phyloP scores from a whole-genome alignment of 768 basidiomycete genomes.

The Candolleomyces aberdarensis region DNA sequence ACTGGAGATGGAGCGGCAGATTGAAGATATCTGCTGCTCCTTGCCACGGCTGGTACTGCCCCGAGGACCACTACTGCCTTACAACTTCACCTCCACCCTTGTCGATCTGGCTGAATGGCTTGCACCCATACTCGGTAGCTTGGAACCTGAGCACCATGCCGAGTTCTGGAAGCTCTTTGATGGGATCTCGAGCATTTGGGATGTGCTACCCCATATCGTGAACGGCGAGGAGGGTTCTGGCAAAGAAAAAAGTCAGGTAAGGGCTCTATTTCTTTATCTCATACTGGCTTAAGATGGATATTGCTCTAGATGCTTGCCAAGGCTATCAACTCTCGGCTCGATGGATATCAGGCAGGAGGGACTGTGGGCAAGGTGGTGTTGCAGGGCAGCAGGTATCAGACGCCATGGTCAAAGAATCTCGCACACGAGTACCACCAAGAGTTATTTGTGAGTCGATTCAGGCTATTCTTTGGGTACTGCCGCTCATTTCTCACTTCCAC shows the following conservation, averaged over 20 bases:
- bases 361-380: too few species aligned
- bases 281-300: too few species aligned
- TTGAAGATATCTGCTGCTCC: neutral
- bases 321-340: too few species aligned
- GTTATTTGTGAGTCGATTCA: neutral
- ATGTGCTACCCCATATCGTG: neutral
- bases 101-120: neutral
- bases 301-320: too few species aligned
- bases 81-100: neutral
- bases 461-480: neutral
- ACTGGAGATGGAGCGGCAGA: neutral
- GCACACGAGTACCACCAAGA: too few species aligned
- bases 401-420: too few species aligned
- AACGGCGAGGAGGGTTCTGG: neutral
- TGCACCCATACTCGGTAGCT: neutral
- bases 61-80: neutral
- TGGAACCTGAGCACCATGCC: neutral
- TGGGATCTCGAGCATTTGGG: neutral
- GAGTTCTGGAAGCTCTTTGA: neutral
- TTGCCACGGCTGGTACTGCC: neutral
- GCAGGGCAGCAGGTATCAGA: too few species aligned
- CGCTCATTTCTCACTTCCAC: neutral
- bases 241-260: too few species aligned
- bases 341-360: too few species aligned
- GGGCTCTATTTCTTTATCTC: too few species aligned